Conservation (phyloP, 805 yeast genomes). For the Tetrapisispora iriomotensis region DNA sequence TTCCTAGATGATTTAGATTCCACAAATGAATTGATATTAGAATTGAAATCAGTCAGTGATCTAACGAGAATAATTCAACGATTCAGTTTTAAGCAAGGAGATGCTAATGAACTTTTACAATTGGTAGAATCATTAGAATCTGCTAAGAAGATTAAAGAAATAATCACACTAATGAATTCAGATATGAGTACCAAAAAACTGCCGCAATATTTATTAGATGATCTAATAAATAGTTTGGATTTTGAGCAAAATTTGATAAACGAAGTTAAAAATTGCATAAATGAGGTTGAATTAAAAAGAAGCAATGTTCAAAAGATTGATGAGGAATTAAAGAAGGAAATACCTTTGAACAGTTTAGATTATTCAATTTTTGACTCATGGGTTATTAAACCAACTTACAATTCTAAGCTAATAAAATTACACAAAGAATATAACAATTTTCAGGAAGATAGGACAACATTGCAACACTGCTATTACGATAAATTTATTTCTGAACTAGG, state of each 20-base stretch:
- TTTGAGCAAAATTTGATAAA: slow-evolving; percentile 36
- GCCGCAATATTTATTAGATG: slow-evolving; percentile 17
- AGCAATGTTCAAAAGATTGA: neutral
- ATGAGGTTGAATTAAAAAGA: slow-evolving; percentile 29
- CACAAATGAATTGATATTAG: slow-evolving; percentile 26
- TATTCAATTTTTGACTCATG: too few species aligned
- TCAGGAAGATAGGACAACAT: slow-evolving; percentile 16
- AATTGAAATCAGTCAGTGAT: slow-evolving; percentile 43
- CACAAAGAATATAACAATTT: slow-evolving; percentile 30
- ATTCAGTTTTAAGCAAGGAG: slow-evolving; percentile 40
- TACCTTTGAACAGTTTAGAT: too few species aligned
- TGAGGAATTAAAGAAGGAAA: too few species aligned
- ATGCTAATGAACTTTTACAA: slow-evolving; percentile 36
- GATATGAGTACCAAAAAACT: neutral
- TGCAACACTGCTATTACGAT: slow-evolving; percentile 26
- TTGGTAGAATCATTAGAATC: slow-evolving; percentile 34
- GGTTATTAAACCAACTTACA: slow-evolving; percentile 30
- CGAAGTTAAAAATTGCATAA: slow-evolving; percentile 34
- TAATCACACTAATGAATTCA: neutral
- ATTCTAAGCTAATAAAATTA: slow-evolving; percentile 22
- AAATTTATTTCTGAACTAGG: slow-evolving; percentile 20
- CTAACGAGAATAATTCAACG: slow-evolving; percentile 51
- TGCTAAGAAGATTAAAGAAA: slow-evolving; percentile 26
- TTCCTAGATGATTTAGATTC: slow-evolving; percentile 30
- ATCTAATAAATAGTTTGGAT: slow-evolving; percentile 23